Conservation (phyloP, 1,284 basidiomycete species). For the Trichosporon coremiiforme region DNA sequence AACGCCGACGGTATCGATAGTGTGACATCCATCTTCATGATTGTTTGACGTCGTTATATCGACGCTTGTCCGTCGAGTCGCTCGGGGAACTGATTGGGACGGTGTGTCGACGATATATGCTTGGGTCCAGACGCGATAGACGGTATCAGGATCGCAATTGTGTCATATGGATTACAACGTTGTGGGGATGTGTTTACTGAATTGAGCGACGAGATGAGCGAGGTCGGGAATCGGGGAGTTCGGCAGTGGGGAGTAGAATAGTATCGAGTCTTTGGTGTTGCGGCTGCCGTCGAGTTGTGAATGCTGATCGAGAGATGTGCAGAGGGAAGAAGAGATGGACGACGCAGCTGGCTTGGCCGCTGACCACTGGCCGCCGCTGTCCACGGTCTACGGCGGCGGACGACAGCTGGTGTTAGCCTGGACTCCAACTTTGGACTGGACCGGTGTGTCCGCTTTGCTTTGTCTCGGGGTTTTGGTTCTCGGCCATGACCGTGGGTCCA, state of each 20-base stretch:
- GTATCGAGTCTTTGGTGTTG: too few species aligned
- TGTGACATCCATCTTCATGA: constrained; percentile 10
- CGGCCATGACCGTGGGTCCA: not conserved
- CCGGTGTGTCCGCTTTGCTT: not conserved
- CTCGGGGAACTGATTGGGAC: not conserved
- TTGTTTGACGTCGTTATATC: not conserved
- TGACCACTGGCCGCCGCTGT: not conserved
- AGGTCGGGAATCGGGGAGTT: not conserved
- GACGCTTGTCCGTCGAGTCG: not conserved
- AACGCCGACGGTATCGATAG: constrained; percentile 1
- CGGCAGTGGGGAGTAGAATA: too few species aligned
- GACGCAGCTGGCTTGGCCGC: not conserved
- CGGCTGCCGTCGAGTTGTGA: too few species aligned
- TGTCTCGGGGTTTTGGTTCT: not conserved
- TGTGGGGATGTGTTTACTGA: constrained; percentile 7
- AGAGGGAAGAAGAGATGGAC: constrained; percentile 1
- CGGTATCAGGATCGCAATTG: constrained; percentile 5
- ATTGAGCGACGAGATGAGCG: constrained; percentile 9
- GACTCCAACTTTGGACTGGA: constrained; percentile 3
- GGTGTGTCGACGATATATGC: not conserved
- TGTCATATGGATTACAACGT: constrained; percentile 10
- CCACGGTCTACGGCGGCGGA: not conserved
- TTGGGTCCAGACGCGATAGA: not conserved
- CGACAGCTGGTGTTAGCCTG: not conserved
- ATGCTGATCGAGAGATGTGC: not conserved